Evolutionary conservation across 2,329 filamentous ascomycete species (phyloP), one percentile per base, ranked within the genome.

Genomic region (Pyrenophora tritici-repentis): DNA sequence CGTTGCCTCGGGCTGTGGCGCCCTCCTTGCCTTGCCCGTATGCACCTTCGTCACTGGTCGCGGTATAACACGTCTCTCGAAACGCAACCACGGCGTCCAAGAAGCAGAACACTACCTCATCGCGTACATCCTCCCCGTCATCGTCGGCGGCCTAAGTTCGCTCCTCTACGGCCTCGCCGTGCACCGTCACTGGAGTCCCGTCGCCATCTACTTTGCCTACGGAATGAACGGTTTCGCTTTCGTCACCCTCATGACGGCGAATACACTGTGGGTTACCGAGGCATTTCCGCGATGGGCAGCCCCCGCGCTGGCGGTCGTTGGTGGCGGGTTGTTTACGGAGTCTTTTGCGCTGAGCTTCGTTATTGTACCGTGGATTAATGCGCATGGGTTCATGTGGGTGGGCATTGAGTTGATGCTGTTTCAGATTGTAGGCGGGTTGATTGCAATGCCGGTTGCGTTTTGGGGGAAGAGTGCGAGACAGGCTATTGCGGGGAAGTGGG

Each of bases 381-480:
- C 58, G 5, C 65, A 71, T 17, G 67, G 65, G 0, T 67, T 57
- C 41, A 47, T 66, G 61, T 26, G 67, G 47, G 53, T 72, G 37
- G 58, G 71, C 39, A 52, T 75, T 58, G 42, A 77, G 56, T 50
- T 75, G 61, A 42, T 70, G 63, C 37, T 70, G 35, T 48, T 76
- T 56, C 54, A 78, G 55, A 47, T 76, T 14, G 37, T 61, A 1
- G 42, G 55, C 10, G 68, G 68, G 3, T 24, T 68, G 4, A 50
- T 70, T 3, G 58, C 59, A 3, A 24, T 69, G 26, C 68, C 67
- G 1, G 55, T 68, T n/a, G 66, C 64, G 1, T 70, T 71, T 36
- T 69, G 63, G 65, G 68, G 67, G 0, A 71, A 69, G 50, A 61
- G 50, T 16, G 51, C 59, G 3, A 48, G 67, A 35, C 67, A 71